Evolutionary conservation across 2,329 filamentous ascomycete species (phyloP).

Genomic region (Trichophyton benhamiae): DNA sequence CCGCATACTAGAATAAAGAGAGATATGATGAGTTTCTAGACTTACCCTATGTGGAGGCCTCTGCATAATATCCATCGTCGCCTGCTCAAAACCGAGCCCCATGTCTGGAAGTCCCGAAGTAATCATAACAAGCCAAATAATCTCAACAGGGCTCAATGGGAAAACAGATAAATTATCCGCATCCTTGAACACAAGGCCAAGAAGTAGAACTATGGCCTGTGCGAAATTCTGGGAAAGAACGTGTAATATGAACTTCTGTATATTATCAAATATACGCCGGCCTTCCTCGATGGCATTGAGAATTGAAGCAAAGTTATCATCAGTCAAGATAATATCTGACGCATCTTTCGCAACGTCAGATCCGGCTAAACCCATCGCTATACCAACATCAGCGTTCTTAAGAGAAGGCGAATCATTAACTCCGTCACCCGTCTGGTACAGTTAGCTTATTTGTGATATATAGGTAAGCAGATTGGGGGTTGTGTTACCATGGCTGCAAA

Average conservation of each 20-base stretch:
- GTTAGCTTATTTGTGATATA: neutral
- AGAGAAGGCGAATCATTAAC: constrained; percentile 78
- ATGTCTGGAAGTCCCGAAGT: constrained; percentile 80
- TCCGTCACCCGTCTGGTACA: constrained; percentile 55
- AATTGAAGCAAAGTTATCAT: constrained; percentile 58
- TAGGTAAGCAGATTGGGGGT: neutral
- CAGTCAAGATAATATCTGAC: constrained; percentile 30
- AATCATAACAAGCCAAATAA: constrained; percentile 89
- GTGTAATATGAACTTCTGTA: constrained; percentile 76
- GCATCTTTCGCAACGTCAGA: constrained; percentile 76
- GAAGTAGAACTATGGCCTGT: constrained; percentile 66
- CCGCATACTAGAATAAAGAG: neutral
- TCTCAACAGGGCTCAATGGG: constrained; percentile 71
- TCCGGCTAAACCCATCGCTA: constrained; percentile 70
- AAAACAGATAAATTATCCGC: constrained; percentile 60
- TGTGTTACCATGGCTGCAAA: constrained; percentile 58
- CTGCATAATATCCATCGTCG: constrained; percentile 62
- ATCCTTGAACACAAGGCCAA: constrained; percentile 73
- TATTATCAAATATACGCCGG: constrained; percentile 76
- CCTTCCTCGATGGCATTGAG: constrained; percentile 73
- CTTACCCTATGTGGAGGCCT: constrained; percentile 56
- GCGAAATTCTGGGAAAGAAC: constrained; percentile 70
- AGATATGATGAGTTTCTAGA: neutral
- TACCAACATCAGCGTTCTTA: constrained; percentile 70
- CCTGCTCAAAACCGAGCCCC: constrained; percentile 67